Conservation (phyloP, 78 protist species). For the Dictyostelium discoideum region dicty_2.7 NC_007088.5:6356001-6356500, state of each 20-base stretch:
- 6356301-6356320: not conserved
- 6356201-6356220: conserved; percentile 3
- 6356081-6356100: not conserved
- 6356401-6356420: not conserved
- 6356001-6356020: too few relatives aligned
- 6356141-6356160: not conserved
- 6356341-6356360: not conserved
- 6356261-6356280: too few relatives aligned
- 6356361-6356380: not conserved
- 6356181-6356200: conserved; percentile 17
- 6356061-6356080: not conserved
- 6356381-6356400: not conserved
- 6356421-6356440: not conserved
- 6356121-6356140: not conserved
- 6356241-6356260: too few relatives aligned
- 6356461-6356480: conserved; percentile 32
- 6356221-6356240: too few relatives aligned
- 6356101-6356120: not conserved
- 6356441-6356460: conserved; percentile 24
- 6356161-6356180: conserved; percentile 3
- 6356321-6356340: not conserved
- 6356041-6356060: not conserved
- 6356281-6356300: too few relatives aligned
- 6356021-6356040: too few relatives aligned
- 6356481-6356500: conserved; percentile 58